Evolutionary conservation across 306 rosid species (phyloP), one percentile per base, ranked within the genome.

Genomic region (Luffa acutangula): DNA sequence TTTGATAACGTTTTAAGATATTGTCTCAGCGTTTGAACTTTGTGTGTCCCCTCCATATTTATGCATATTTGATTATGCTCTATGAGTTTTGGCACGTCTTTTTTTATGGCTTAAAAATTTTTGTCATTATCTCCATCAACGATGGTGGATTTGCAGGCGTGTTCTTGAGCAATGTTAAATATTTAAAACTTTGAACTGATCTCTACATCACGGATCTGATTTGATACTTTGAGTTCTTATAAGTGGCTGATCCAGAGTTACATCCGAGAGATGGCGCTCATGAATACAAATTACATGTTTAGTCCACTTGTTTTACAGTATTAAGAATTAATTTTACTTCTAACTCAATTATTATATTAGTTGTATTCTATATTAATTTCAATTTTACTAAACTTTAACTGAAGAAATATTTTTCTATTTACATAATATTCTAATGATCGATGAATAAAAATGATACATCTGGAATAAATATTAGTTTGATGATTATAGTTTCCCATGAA

Each of bases 11-110:
- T 72, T 95, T 92, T 80, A 93, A 91, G 86, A 97, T 67, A 91
- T 89, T 93, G 83, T 95, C 97, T 10, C 90, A 86, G 72, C 87
- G 97, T 43, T 85, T 95, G 43, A 90, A 93, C 93, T 97, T 7
- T 48, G 20, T 72, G 56, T 18, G 14, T 48, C 42, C 13, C 77
- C 1, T 14, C 21, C 42, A 6, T 45, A 2, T 48, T 12, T 48
- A 0, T 45, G 41, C 77, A 2, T 69, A 12, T 3, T 43, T 21
- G 5, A 70, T 70, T 21, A 21, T 45, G 56, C 2, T 71, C 9
- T 45, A 25, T 48, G 42, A 72, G 6, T 71, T 72, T 7, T 49
- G 1, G 59, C 45, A 7, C 1, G 13, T 31, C 3, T 49, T 48
- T 73, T 49, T 45, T 15, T 14, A 48, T 7, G 33, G 64, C 43